A percentile compares a stretch with the other conserved stretches of the same genome.
These are phyloP conservation scores for Leccinum rimulosum DNA, from an alignment of 768 basidiomycete genomes.

Conservation along the genomic window DNA sequence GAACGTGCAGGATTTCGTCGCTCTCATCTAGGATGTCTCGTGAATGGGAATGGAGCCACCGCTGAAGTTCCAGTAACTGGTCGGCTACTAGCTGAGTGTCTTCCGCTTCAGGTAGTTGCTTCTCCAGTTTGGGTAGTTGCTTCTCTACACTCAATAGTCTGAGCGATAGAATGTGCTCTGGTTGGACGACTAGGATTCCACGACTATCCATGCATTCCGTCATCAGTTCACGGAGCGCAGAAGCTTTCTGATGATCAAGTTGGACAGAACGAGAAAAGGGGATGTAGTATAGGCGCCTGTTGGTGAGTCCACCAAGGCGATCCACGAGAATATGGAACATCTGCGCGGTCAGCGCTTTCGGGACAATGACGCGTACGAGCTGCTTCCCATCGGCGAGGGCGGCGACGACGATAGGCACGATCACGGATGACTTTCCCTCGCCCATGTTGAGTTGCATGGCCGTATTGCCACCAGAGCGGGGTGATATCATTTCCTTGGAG, in stretches of 20 bases:
- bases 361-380: conserved; percentile 26
- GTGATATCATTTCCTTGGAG: conserved; percentile 33
- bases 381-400: conserved; percentile 27
- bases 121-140: not conserved
- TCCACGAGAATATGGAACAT: conserved; percentile 34
- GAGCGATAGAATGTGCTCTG: not conserved
- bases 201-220: conserved; percentile 33
- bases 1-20: conserved; percentile 41
- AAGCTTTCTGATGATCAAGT: not conserved
- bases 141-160: conserved; percentile 7
- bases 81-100: conserved; percentile 12
- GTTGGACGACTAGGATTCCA: conserved; percentile 46
- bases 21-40: conserved; percentile 7
- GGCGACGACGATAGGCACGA: conserved; percentile 29
- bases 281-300: conserved; percentile 32
- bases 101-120: conserved; percentile 5
- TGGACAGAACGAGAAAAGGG: conserved; percentile 31
- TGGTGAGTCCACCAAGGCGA: conserved; percentile 31
- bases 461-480: conserved; percentile 31
- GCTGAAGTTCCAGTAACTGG: conserved; percentile 21
- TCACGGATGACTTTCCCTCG: conserved; percentile 31
- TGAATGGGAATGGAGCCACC: conserved; percentile 19
- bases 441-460: conserved; percentile 43
- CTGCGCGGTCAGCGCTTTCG: conserved; percentile 28
- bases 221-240: conserved; percentile 7